Evolutionary conservation across 805 yeast species (phyloP), one percentile per base, ranked within the genome.

Genomic region (Peterozyma xylosa): DNA sequence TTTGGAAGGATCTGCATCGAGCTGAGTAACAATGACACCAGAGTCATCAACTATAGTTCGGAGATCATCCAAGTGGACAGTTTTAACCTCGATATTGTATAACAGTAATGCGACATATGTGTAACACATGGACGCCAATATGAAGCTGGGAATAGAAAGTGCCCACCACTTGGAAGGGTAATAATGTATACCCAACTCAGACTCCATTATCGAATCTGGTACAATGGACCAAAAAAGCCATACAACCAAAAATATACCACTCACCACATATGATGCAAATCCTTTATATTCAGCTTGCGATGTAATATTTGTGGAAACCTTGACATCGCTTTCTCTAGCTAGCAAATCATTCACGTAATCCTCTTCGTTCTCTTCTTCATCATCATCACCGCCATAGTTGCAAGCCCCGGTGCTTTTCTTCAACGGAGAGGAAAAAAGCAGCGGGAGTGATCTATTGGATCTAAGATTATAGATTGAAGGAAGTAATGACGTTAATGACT

Each of bases 101-200:
- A 80, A 60, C 1, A 81, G 79, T 37, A 90, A 62, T 9, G 81
- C 86, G 2, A 84, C 66, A 58, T 90, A 91, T 0, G 73, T 74
- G 55, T 77, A 89, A 14, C 81, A 63, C 88, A 90, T 80, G 10
- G 71, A 59, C 71, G 86, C 78, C 30, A 91, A 62, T 5, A 82
- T 70, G 50, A 76, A 77, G 11, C 86, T 70, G 3, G 96, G 96
- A 2, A 86, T 60, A 1, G 87, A 85, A 33, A 86, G 57, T 2
- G 95, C 82, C 99, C 98, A 93, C 80, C 90, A 85, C 51, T 95
- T 71, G 30, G 91, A 85, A 0, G 98, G 98, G 53, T 81, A 85
- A 60, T 80, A 89, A 53, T 73, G 76, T 15, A 83, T 76, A 14
- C 79, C 80, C 30, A 78, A 50, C 9, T 53, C 53, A 45, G 78